These are phyloP conservation scores for Ceratobasidium sp. DNA, from an alignment of 1,284 basidiomycete genomes.

Conservation along the genomic window DNA sequence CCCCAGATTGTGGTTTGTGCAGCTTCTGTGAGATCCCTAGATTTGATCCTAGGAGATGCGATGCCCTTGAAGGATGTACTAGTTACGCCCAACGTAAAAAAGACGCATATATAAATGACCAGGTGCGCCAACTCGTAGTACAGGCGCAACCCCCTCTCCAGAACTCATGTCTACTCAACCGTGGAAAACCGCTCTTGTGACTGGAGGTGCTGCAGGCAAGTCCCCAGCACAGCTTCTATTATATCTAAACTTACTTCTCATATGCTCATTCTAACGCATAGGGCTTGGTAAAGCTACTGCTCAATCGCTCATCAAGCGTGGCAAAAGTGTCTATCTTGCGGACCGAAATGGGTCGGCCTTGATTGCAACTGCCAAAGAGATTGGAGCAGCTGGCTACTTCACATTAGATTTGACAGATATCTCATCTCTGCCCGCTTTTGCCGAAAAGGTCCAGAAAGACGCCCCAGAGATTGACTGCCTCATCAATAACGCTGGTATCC, in stretches of 20 bases:
- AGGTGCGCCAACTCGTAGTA: background rate
- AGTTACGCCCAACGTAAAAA: background rate
- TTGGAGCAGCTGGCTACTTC: constrained; percentile 50
- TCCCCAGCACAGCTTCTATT: too few relatives aligned
- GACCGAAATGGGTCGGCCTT: constrained; percentile 51
- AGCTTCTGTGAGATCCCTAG: background rate
- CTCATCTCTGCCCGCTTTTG: constrained; percentile 46
- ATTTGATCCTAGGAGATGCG: background rate
- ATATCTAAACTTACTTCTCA: too few relatives aligned
- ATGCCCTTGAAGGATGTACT: background rate
- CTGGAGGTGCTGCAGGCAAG: constrained; percentile 24
- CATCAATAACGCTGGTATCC: constrained; percentile 54
- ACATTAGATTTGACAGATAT: constrained; percentile 43
- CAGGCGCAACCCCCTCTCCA: too few relatives aligned
- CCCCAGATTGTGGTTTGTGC: background rate
- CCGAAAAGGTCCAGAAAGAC: constrained; percentile 48
- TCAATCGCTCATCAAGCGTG: constrained; percentile 48
- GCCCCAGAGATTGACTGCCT: constrained; percentile 53
- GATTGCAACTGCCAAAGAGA: constrained; percentile 47
- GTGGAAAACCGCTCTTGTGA: constrained; percentile 15
- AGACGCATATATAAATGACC: background rate
- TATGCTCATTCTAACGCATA: background rate
- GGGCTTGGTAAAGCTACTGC: constrained; percentile 49
- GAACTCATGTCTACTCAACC: constrained; percentile 22
- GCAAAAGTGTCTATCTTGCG: constrained; percentile 52